Percentiles rank a stretch among this genome's conserved stretches.
Conservation (phyloP, 1,139 yeast genomes). For the Blastobotrys capitulatus region DNA sequence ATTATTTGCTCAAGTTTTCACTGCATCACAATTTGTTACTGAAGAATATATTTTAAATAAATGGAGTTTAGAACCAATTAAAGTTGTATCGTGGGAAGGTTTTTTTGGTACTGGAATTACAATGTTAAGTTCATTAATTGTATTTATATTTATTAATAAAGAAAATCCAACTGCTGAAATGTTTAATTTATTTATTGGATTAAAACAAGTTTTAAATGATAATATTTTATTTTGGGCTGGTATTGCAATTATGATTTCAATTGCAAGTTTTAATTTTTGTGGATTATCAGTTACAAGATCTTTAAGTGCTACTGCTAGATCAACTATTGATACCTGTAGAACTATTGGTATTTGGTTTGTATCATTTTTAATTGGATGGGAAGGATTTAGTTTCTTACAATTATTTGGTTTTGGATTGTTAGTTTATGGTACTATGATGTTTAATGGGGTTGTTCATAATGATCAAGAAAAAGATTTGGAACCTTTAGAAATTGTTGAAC, state of each 20-base stretch:
- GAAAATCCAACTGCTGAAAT: conserved; percentile 40
- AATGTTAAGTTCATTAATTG: conserved; percentile 38
- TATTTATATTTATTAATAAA: conserved; percentile 39
- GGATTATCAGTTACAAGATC: conserved; percentile 65
- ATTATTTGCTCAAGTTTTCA: conserved; percentile 56
- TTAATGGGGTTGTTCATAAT: conserved; percentile 54
- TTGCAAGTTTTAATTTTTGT: conserved; percentile 66
- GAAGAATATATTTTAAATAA: conserved; percentile 64
- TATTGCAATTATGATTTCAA: conserved; percentile 61
- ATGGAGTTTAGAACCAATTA: conserved; percentile 54
- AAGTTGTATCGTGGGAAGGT: conserved; percentile 73
- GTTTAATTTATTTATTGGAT: conserved; percentile 53
- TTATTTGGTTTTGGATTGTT: conserved; percentile 57
- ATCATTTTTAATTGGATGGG: conserved; percentile 79
- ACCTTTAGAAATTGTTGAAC: background rate
- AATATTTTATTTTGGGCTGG: conserved; percentile 48
- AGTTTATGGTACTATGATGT: conserved; percentile 69
- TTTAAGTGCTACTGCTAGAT: conserved; percentile 70
- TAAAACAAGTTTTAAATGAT: conserved; percentile 43
- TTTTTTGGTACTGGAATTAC: conserved; percentile 54
- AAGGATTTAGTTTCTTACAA: conserved; percentile 56
- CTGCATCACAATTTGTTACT: conserved; percentile 71
- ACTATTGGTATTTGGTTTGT: conserved; percentile 72
- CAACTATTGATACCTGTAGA: conserved; percentile 75
- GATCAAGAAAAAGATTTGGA: background rate